Percentiles rank a stretch among this genome's conserved stretches.
Evolutionary conservation across 257 asterid genomes (phyloP).

Genomic region (Solanum rostratum): DNA sequence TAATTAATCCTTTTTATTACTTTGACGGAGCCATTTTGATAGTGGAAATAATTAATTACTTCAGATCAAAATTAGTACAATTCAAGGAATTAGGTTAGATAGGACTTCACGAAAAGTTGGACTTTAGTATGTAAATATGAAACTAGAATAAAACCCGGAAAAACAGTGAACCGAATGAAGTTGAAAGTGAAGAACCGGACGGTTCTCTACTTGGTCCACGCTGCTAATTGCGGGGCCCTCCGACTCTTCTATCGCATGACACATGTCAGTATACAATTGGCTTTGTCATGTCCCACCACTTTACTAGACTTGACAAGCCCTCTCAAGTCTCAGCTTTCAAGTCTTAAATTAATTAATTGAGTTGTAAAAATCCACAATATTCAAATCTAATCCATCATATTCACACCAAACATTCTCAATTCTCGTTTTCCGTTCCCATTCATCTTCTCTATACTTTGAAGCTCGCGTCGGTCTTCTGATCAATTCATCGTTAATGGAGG

Average conservation of each 20-base stretch:
- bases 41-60: neutral
- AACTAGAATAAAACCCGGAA: neutral
- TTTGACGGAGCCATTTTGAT: neutral
- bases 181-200: neutral
- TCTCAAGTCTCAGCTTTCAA: neutral
- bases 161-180: neutral
- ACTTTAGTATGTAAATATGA: neutral
- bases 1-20: neutral
- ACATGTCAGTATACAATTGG: neutral
- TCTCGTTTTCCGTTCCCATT: constrained; percentile 8
- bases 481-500: constrained; percentile 34
- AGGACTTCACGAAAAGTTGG: neutral
- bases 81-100: neutral
- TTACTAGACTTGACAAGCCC: neutral
- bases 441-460: neutral
- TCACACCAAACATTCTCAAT: neutral
- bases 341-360: neutral
- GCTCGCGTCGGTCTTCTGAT: neutral
- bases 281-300: neutral
- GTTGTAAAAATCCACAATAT: neutral
- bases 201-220: neutral
- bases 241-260: neutral
- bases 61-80: neutral
- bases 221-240: neutral
- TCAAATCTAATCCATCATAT: constrained; percentile 1